Percentiles rank a stretch among this genome's conserved stretches.
These are phyloP conservation scores for Hypoxylon sp. DNA, from an alignment of 2,329 filamentous ascomycete species.

Conservation along the genomic window DNA sequence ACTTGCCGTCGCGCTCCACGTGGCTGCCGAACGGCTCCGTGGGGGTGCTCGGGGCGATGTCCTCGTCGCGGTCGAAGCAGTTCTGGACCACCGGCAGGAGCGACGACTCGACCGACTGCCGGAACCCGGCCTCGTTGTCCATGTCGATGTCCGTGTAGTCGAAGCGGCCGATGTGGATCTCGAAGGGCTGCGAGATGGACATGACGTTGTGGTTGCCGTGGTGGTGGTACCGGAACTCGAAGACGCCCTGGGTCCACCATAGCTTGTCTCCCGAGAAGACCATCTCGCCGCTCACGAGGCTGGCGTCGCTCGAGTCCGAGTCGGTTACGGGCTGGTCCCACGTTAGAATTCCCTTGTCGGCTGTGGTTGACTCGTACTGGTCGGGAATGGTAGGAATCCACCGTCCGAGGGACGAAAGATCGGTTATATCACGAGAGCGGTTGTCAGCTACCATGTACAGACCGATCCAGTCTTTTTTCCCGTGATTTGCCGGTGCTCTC, in stretches of 20 bases:
- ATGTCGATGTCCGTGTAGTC: conserved; percentile 81
- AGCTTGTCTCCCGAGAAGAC: conserved; percentile 91
- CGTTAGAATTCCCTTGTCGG: conserved; percentile 80
- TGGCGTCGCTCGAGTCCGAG: conserved; percentile 64
- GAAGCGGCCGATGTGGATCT: conserved; percentile 85
- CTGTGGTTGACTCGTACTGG: conserved; percentile 78
- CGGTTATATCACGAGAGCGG: conserved; percentile 83
- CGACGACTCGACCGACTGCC: conserved; percentile 77
- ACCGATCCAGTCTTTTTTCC: conserved; percentile 93
- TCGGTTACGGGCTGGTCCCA: conserved; percentile 70
- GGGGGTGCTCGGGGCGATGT: conserved; percentile 83
- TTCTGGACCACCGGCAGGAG: conserved; percentile 88
- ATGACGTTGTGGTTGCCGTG: conserved; percentile 92
- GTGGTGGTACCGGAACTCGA: conserved; percentile 98
- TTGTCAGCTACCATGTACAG: conserved; percentile 98
- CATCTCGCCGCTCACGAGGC: conserved; percentile 82
- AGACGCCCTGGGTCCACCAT: conserved; percentile 97
- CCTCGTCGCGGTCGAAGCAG: conserved; percentile 91
- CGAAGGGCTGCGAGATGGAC: conserved; percentile 92
- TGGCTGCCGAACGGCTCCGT: conserved; percentile 87
- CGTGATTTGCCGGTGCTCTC: conserved; percentile 88
- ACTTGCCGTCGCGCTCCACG: conserved; percentile 89
- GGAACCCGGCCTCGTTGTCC: conserved; percentile 73
- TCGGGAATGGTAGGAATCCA: conserved; percentile 87
- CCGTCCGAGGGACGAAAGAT: conserved; percentile 85